These are phyloP conservation scores for Paraleonurus japonicus DNA, from an alignment of 257 asterid species.

Conservation along the genomic window DNA sequence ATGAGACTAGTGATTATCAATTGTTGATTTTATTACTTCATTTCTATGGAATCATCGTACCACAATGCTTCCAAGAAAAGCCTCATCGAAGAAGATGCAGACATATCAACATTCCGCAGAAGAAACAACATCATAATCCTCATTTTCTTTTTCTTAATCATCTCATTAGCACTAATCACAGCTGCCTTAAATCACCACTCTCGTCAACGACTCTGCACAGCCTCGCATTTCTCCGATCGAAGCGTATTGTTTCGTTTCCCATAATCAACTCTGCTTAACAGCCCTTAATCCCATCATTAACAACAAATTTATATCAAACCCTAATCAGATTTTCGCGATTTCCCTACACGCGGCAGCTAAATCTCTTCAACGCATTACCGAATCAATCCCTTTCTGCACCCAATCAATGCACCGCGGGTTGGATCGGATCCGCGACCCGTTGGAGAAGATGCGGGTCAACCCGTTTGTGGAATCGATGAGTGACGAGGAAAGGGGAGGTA, in stretches of 20 bases:
- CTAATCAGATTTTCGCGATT: constrained; percentile 27
- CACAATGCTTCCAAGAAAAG: neutral
- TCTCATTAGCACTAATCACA: constrained; percentile 14
- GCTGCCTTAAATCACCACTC: constrained; percentile 18
- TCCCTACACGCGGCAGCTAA: constrained; percentile 18
- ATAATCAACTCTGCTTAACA: neutral
- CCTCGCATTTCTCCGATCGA: neutral
- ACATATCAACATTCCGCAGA: constrained; percentile 16
- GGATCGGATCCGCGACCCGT: neutral
- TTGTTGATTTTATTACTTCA: no score
- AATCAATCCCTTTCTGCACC: neutral
- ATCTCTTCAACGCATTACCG: neutral
- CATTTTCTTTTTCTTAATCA: constrained; percentile 5
- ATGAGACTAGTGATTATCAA: no score
- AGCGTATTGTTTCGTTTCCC: neutral
- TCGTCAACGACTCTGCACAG: neutral
- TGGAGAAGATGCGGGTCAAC: constrained; percentile 8
- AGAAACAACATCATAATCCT: constrained; percentile 24
- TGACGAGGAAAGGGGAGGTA: constrained; percentile 12
- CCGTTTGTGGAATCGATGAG: constrained; percentile 18
- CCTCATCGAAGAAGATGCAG: constrained; percentile 5
- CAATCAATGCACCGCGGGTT: neutral
- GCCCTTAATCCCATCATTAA: constrained; percentile 16
- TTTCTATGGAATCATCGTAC: neutral
- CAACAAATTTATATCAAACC: neutral